These are phyloP conservation scores for Lindgomyces ingoldianus DNA, from an alignment of 495 filamentous ascomycete species.

Conservation along the genomic window DNA sequence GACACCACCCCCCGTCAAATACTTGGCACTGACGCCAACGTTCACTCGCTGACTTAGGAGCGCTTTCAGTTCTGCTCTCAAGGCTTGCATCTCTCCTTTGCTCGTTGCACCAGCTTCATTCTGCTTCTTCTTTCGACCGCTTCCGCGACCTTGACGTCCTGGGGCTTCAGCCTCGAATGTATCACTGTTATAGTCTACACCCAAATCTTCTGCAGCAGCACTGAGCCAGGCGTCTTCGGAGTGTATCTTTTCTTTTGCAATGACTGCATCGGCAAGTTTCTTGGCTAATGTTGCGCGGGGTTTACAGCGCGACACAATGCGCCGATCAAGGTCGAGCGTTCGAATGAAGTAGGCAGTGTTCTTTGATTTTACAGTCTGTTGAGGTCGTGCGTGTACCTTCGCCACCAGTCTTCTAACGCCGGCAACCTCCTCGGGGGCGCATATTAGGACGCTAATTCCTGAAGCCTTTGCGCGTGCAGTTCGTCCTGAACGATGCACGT, in stretches of 20 bases:
- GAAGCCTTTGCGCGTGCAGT: constrained; percentile 79
- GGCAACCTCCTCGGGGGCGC: constrained; percentile 85
- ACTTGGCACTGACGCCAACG: constrained; percentile 86
- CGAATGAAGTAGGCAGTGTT: constrained; percentile 60
- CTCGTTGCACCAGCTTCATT: constrained; percentile 65
- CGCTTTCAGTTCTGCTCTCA: constrained; percentile 64
- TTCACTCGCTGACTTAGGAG: constrained; percentile 78
- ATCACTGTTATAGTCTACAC: constrained; percentile 89
- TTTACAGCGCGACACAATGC: constrained; percentile 71
- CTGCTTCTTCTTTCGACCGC: constrained; percentile 71
- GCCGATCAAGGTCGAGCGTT: constrained; percentile 80
- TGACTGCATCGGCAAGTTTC: constrained; percentile 74
- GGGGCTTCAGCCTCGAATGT: constrained; percentile 64
- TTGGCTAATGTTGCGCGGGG: constrained; percentile 75
- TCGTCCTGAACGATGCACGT: constrained; percentile 93
- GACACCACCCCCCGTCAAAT: constrained; percentile 75
- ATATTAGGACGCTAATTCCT: constrained; percentile 83
- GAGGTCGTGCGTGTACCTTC: constrained; percentile 70
- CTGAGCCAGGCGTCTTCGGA: constrained; percentile 83
- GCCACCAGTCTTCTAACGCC: constrained; percentile 79
- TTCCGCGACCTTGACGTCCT: constrained; percentile 65
- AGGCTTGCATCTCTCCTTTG: constrained; percentile 66
- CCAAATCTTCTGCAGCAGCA: constrained; percentile 85
- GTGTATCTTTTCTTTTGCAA: constrained; percentile 83
- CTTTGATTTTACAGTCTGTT: constrained; percentile 45